Conservation (phyloP, 2,329 filamentous ascomycete species). For the Talaromyces sp. region DNA sequence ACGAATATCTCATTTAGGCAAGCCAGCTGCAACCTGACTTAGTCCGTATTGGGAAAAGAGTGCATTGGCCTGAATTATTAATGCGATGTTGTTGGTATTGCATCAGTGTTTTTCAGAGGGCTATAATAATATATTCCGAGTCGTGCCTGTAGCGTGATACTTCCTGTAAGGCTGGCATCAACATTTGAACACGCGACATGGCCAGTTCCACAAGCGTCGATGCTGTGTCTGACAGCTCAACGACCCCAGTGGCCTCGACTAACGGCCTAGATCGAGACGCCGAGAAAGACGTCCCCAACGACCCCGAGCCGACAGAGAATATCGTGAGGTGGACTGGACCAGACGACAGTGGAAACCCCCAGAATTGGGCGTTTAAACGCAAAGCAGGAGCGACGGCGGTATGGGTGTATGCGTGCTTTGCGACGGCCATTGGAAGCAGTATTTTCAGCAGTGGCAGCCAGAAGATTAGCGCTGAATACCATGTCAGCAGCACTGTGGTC, state of each 20-base stretch:
- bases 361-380: background rate
- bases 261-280: background rate
- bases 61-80: background rate
- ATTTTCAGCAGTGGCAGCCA: slow-evolving; percentile 12
- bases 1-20: background rate
- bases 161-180: background rate
- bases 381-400: background rate
- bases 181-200: background rate
- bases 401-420: background rate
- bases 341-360: background rate
- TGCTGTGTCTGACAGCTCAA: background rate
- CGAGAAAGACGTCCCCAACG: background rate
- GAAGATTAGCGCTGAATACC: slow-evolving; percentile 38
- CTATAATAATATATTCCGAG: too few species aligned
- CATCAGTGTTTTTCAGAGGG: background rate
- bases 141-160: background rate
- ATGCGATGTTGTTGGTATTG: background rate
- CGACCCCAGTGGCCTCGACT: background rate
- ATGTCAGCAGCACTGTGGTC: slow-evolving; percentile 37
- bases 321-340: background rate
- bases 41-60: background rate
- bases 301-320: background rate
- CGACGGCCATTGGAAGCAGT: background rate
- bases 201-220: background rate
- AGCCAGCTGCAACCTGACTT: background rate